Evolutionary conservation across 768 basidiomycete species (phyloP).

Genomic region (Lentinula guzmanii): DNA sequence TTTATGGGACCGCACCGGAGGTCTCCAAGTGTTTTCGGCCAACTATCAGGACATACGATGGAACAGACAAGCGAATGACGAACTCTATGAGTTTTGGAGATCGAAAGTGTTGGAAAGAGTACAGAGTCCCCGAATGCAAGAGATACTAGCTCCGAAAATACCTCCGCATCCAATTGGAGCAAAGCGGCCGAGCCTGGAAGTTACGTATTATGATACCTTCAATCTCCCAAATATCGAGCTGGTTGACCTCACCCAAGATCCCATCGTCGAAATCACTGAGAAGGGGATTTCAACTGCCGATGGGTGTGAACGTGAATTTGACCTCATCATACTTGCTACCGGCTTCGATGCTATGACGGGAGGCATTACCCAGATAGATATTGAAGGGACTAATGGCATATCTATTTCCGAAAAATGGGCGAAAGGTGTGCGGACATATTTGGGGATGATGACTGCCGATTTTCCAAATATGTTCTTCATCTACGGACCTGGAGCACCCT

Average conservation of each 20-base stretch:
- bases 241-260: conserved; percentile 14
- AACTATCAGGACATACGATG: conserved; percentile 11
- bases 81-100: conserved; percentile 20
- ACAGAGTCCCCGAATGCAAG: conserved; percentile 14
- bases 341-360: conserved; percentile 21
- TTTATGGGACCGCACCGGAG: conserved; percentile 14
- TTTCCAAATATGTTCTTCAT: conserved; percentile 12
- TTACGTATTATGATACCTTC: conserved; percentile 12
- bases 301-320: conserved; percentile 15
- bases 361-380: conserved; percentile 16
- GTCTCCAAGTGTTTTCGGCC: conserved; percentile 13
- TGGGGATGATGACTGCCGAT: conserved; percentile 7
- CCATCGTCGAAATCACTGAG: conserved; percentile 14
- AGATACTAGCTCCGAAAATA: conserved; percentile 17
- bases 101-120: conserved; percentile 15
- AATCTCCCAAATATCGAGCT: conserved; percentile 19
- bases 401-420: conserved; percentile 17
- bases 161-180: conserved; percentile 18
- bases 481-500: conserved; percentile 9
- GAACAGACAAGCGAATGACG: conserved; percentile 14
- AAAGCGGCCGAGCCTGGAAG: conserved; percentile 17
- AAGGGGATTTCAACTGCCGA: conserved; percentile 15
- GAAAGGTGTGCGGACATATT: conserved; percentile 9
- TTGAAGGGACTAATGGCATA: conserved; percentile 14
- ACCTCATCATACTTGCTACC: conserved; percentile 16